Evolutionary conservation across 1,284 basidiomycete species (phyloP).

Genomic region (Pseudozyma thailandica): DNA sequence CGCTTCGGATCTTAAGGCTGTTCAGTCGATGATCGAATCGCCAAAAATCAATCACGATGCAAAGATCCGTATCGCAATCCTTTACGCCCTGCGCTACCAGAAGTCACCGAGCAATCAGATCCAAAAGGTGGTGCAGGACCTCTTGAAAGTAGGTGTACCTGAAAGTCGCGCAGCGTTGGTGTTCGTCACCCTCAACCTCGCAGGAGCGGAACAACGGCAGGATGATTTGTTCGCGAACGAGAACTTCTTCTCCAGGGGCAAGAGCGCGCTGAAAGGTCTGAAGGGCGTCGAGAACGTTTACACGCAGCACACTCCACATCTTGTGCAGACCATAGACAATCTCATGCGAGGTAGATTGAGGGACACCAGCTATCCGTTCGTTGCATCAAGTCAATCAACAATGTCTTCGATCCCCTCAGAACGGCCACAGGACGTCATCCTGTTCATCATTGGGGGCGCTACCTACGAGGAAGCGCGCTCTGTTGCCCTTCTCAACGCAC

Average conservation of each 20-base stretch:
- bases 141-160: conserved; percentile 83
- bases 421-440: conserved; percentile 64
- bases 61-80: conserved; percentile 90
- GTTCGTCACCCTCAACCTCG: conserved; percentile 90
- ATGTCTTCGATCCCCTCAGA: conserved; percentile 10
- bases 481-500: conserved; percentile 59
- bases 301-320: conserved; percentile 94
- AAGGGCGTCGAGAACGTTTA: conserved; percentile 99
- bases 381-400: conserved; percentile 12
- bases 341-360: conserved; percentile 85
- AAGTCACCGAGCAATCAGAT: conserved; percentile 88
- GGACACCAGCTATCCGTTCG: conserved; percentile 86
- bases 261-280: conserved; percentile 91
- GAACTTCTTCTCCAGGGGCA: conserved; percentile 91
- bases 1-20: conserved; percentile 78
- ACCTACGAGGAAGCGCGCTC: conserved; percentile 66
- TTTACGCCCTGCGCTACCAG: conserved; percentile 95
- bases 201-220: conserved; percentile 94
- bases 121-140: conserved; percentile 80
- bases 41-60: conserved; percentile 78
- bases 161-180: conserved; percentile 89
- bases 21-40: conserved; percentile 69
- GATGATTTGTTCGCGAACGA: conserved; percentile 98
- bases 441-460: conserved; percentile 66
- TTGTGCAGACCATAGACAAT: conserved; percentile 90